Evolutionary conservation across 305 asterid species (phyloP).

Genomic region (Coffea humblotiana): DNA sequence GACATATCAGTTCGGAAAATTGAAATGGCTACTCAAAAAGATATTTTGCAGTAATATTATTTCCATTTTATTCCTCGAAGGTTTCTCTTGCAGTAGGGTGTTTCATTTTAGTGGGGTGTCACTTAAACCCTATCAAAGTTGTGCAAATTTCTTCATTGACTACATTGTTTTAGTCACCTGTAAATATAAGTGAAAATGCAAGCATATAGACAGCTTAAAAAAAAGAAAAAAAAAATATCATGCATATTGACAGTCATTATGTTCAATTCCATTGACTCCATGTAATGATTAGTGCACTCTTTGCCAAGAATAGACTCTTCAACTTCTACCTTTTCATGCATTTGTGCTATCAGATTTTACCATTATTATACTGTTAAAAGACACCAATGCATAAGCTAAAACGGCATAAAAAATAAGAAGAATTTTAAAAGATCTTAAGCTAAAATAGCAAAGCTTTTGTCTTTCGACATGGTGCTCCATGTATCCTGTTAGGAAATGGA

Average conservation of each 20-base stretch:
- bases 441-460: background rate
- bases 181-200: too few relatives aligned
- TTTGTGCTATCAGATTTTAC: background rate
- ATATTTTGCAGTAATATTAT: background rate
- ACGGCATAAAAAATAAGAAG: background rate
- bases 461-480: background rate
- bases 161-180: too few relatives aligned
- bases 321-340: background rate
- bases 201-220: too few relatives aligned
- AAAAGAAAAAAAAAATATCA: background rate
- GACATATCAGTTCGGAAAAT: background rate
- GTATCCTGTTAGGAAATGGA: background rate
- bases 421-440: background rate
- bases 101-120: background rate
- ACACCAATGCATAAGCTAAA: background rate
- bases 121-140: background rate
- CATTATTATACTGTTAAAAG: background rate
- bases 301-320: background rate
- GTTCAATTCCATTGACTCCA: background rate
- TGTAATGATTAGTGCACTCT: constrained; percentile 1
- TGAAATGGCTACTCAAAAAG: background rate
- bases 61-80: background rate
- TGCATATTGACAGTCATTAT: background rate
- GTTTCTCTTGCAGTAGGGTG: background rate
- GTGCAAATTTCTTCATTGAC: background rate